A percentile compares a stretch with the other conserved stretches of the same genome.
Evolutionary conservation across 768 basidiomycete species (phyloP).

Genomic region (Suillus plorans): DNA sequence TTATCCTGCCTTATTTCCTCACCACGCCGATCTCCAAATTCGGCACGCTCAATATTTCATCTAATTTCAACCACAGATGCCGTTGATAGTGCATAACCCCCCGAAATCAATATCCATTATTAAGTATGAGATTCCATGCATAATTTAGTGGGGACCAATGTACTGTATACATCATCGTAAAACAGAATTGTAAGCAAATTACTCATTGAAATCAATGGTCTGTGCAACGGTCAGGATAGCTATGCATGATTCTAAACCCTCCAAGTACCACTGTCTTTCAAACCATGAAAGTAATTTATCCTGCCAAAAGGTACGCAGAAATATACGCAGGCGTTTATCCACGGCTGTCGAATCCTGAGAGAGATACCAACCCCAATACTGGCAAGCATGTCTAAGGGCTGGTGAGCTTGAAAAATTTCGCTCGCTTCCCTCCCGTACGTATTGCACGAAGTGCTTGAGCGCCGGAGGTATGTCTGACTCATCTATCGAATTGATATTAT

Average conservation of each 20-base stretch:
- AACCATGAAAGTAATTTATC: background rate
- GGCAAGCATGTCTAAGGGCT: background rate
- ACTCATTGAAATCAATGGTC: background rate
- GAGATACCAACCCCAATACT: background rate
- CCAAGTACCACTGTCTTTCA: background rate
- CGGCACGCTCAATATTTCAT: no score
- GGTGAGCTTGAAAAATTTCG: background rate
- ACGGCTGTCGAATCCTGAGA: background rate
- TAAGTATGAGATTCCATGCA: no score
- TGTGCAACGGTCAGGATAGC: background rate
- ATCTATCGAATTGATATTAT: background rate
- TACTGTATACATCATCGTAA: no score
- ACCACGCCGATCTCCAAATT: no score
- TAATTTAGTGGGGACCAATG: no score
- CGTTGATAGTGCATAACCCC: no score
- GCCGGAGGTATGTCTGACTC: background rate
- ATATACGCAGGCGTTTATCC: background rate
- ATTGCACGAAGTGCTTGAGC: background rate
- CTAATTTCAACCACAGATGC: no score
- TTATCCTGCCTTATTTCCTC: no score
- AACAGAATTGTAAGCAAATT: background rate
- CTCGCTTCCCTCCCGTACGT: background rate
- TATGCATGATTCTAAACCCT: slow-evolving; percentile 1
- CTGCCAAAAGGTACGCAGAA: background rate
- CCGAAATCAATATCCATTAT: no score